These are phyloP conservation scores for Halteria grandinella DNA, from an alignment of 73 alveolate species.

Conservation along the genomic window DNA sequence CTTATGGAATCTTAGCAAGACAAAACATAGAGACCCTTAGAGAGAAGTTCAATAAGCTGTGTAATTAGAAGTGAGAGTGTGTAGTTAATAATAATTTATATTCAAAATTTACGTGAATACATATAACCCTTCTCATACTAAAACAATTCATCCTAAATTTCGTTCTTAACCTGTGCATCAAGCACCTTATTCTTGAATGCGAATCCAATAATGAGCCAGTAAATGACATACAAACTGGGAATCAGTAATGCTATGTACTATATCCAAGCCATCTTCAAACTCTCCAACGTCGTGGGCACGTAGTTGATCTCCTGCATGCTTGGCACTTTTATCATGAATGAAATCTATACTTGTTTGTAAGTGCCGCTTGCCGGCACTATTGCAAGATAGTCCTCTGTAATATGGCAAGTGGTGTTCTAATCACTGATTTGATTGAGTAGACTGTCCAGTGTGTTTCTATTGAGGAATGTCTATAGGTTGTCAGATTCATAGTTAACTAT, in stretches of 20 bases:
- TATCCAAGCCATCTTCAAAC: constrained; percentile 62
- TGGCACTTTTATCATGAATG: constrained; percentile 29
- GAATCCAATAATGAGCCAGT: constrained; percentile 44
- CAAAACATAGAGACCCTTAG: constrained; percentile 19
- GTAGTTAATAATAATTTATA: neutral
- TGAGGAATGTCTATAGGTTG: neutral
- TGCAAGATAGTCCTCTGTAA: neutral
- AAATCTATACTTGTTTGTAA: neutral
- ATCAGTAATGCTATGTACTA: constrained; percentile 57
- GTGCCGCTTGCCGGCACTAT: constrained; percentile 20
- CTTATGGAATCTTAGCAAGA: constrained; percentile 31
- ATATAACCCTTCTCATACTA: neutral
- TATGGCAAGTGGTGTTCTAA: neutral
- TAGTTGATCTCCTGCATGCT: constrained; percentile 22
- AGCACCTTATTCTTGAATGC: constrained; percentile 54
- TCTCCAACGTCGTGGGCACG: constrained; percentile 57
- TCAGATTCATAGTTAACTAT: constrained; percentile 36
- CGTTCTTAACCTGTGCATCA: constrained; percentile 7
- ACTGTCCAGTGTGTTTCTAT: constrained; percentile 5
- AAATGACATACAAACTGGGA: constrained; percentile 50
- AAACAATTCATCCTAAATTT: neutral
- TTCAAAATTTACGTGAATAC: neutral
- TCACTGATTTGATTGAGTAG: neutral
- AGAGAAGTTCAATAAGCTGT: constrained; percentile 28
- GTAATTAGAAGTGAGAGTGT: neutral